Evolutionary conservation across 73 alveolate species (phyloP).

Genomic region (Symbiodinium natans): DNA sequence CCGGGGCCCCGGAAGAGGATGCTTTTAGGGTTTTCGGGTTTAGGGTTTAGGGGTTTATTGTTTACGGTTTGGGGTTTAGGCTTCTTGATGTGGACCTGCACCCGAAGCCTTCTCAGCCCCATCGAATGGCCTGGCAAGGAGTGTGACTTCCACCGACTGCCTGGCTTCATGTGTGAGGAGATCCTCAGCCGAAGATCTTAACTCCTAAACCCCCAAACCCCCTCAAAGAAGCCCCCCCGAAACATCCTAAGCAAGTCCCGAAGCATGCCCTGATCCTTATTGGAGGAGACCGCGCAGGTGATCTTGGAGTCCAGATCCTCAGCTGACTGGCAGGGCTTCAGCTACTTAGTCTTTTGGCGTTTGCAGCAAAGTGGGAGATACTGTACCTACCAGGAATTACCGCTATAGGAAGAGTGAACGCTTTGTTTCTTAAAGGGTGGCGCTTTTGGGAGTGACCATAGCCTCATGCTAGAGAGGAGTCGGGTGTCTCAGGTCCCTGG

Average conservation of each 20-base stretch:
- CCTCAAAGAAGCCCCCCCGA: background rate
- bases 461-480: background rate
- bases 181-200: too few relatives aligned
- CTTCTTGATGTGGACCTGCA: background rate
- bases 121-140: background rate
- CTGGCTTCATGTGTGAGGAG: background rate
- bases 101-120: background rate
- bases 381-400: background rate
- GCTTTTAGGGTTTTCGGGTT: background rate
- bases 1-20: background rate
- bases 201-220: too few relatives aligned
- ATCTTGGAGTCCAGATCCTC: background rate
- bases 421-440: background rate
- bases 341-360: too few relatives aligned
- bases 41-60: background rate
- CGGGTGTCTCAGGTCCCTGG: background rate
- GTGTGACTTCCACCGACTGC: constrained; percentile 32
- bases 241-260: background rate
- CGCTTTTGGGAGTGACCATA: background rate
- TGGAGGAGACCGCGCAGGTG: background rate
- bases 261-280: background rate
- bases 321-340: too few relatives aligned
- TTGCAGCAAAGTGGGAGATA: too few relatives aligned
- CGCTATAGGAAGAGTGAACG: background rate
- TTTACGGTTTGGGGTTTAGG: background rate